A percentile compares a stretch with the other conserved stretches of the same genome.
Evolutionary conservation across 2,329 filamentous ascomycete species (phyloP).

Genomic region (Exophiala spinifera): DNA sequence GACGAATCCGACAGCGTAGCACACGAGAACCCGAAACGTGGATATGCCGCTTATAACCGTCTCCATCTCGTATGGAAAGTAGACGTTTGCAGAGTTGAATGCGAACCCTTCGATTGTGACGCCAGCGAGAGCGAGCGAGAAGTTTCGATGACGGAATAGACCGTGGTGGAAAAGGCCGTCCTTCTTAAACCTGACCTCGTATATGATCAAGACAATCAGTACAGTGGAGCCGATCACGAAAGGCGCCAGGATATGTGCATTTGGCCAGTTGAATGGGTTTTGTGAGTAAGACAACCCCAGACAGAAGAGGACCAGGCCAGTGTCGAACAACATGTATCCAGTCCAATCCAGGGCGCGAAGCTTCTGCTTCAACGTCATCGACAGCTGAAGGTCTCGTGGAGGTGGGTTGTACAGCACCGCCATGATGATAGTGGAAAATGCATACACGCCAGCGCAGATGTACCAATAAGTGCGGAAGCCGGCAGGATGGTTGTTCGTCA

Average conservation of each 20-base stretch:
- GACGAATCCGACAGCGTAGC: not conserved
- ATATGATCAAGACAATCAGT: constrained; percentile 45
- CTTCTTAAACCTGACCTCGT: constrained; percentile 56
- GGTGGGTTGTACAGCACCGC: constrained; percentile 11
- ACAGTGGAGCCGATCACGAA: constrained; percentile 47
- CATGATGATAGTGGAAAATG: not conserved
- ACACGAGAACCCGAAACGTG: not conserved
- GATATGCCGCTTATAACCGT: not conserved
- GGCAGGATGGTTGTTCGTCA: constrained; percentile 1
- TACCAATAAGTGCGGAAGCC: constrained; percentile 16
- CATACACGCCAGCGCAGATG: constrained; percentile 8
- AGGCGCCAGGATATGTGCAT: constrained; percentile 49
- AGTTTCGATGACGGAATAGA: constrained; percentile 58
- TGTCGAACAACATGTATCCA: constrained; percentile 66
- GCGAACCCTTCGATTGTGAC: constrained; percentile 2
- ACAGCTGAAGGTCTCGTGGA: constrained; percentile 6
- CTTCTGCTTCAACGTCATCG: not conserved
- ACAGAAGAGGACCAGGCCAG: constrained; percentile 84
- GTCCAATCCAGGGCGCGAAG: not conserved
- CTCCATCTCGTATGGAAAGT: constrained; percentile 1
- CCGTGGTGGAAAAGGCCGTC: constrained; percentile 46
- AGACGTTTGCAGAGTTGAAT: constrained; percentile 1
- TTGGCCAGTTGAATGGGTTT: constrained; percentile 52
- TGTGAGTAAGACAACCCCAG: constrained; percentile 72
- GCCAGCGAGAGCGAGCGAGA: constrained; percentile 52